phyloP scores from a whole-genome alignment of 2,329 filamentous ascomycete genomes.

The Xylaria sp. region DNA sequence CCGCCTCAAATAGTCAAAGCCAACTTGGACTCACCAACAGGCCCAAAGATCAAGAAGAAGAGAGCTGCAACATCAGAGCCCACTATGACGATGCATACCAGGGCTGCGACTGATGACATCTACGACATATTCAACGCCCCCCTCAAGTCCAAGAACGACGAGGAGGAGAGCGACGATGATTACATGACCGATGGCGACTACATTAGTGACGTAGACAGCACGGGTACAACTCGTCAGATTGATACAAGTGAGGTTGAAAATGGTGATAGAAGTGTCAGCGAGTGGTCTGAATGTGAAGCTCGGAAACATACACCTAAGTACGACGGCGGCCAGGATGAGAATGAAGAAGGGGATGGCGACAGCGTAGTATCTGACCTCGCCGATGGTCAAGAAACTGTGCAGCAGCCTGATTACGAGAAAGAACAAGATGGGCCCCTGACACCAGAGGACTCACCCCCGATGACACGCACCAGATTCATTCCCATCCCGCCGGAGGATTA shows the following conservation, averaged over 20 bases:
- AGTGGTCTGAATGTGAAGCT: conserved; percentile 84
- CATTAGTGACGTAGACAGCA: conserved; percentile 81
- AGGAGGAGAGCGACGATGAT: conserved; percentile 48
- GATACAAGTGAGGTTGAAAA: conserved; percentile 37
- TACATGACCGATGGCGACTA: conserved; percentile 72
- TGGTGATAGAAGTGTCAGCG: conserved; percentile 58
- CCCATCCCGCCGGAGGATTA: conserved; percentile 83
- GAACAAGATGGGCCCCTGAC: conserved; percentile 30
- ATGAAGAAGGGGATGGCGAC: conserved; percentile 33
- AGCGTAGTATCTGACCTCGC: conserved; percentile 27
- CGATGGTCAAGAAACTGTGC: conserved; percentile 16
- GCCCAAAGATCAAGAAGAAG: conserved; percentile 78
- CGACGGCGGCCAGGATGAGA: conserved; percentile 30
- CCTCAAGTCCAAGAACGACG: conserved; percentile 41
- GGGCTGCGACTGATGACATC: conserved; percentile 92
- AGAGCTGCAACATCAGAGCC: conserved; percentile 60
- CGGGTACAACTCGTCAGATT: conserved; percentile 67
- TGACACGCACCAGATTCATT: conserved; percentile 62
- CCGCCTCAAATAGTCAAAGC: conserved; percentile 65
- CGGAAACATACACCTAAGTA: conserved; percentile 61
- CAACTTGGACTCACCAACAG: conserved; percentile 83
- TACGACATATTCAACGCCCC: conserved; percentile 96
- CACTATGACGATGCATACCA: conserved; percentile 98
- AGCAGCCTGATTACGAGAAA: conserved; percentile 28
- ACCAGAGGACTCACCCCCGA: conserved; percentile 41